A percentile compares a stretch with the other conserved stretches of the same genome.
Evolutionary conservation across 1,284 basidiomycete species (phyloP).

Genomic region (Trichosporon coremiiforme): DNA sequence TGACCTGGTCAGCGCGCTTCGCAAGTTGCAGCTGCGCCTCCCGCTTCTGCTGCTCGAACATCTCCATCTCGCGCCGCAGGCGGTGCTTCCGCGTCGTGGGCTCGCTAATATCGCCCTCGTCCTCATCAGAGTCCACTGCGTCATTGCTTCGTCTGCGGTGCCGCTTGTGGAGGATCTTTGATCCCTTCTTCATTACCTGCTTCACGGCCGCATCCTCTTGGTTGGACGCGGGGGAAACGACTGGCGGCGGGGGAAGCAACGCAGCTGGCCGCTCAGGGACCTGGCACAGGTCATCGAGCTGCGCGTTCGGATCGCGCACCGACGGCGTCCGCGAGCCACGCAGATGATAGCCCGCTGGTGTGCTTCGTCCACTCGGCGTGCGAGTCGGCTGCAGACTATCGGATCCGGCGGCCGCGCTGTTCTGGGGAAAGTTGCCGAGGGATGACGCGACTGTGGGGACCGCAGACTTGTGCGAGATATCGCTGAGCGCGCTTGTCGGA

Average conservation of each 20-base stretch:
- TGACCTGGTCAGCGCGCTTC: constrained; percentile 11
- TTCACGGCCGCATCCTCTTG: background rate
- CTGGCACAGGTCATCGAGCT: background rate
- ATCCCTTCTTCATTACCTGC: constrained; percentile 11
- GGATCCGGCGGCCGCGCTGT: background rate
- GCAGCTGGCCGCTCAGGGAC: background rate
- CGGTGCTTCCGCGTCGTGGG: background rate
- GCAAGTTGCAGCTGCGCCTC: background rate
- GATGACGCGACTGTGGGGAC: constrained; percentile 8
- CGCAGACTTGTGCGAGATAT: background rate
- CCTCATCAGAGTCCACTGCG: background rate
- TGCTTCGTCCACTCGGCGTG: background rate
- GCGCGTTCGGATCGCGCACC: constrained; percentile 3
- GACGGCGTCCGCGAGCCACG: background rate
- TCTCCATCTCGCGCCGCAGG: background rate
- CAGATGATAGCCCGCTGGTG: background rate
- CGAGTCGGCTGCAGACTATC: background rate
- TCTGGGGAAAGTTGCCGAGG: background rate
- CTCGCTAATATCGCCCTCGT: background rate
- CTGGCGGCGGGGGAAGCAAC: background rate
- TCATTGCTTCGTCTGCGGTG: background rate
- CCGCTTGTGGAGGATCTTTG: background rate
- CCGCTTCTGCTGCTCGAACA: background rate
- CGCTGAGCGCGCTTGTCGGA: background rate
- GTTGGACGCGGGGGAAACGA: background rate